Evolutionary conservation across 495 filamentous ascomycete genomes (phyloP), one percentile per base, ranked within the genome.

Genomic region (Amniculicola lignicola): DNA sequence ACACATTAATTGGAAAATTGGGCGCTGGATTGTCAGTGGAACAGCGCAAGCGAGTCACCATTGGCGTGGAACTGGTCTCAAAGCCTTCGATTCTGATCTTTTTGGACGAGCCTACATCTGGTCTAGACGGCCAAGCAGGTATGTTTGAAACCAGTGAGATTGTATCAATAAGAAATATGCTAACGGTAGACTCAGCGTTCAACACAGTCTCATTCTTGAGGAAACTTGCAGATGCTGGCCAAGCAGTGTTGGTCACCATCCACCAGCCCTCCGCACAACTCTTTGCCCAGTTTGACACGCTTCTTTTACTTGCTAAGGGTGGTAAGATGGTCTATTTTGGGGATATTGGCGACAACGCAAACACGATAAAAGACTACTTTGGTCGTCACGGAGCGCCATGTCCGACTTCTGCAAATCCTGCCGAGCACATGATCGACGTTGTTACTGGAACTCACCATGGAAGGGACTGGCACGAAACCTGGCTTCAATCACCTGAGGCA

Each of bases 271-370:
- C 57, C 3, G 51, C 57, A 2, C 73, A 75, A 1, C 52, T 81
- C 1, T 78, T 81, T 36, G 72, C 75, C 24, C 68, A 71, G 2
- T 80, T 80, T 31, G 78, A 81, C 52, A 71, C 67, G 1, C 62
- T 81, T 3, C 61, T 81, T 2, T 64, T 82, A 0, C 70, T 84
- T 16, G 75, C 73, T 7, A 74, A 71, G 41, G 77, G 78, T 19
- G 80, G 80, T 0, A 75, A 73, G 41, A 77, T 77, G 55, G 69
- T 78, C 1, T 83, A 83, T 53, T 80, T 80, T 52, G 79, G 80
- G 62, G 64, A 75, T 56, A 71, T 72, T 29, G 44, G 35, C 28
- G 14, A 54, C 7, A 38, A 44, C 15, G 42, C 48, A 14, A 24
- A 22, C 21, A 47, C 11, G 42, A 38, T 52, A 7, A 10, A 25